These are phyloP conservation scores for Neocucurbitaria cava DNA, from an alignment of 2,329 filamentous ascomycete genomes.

Conservation along the genomic window DNA sequence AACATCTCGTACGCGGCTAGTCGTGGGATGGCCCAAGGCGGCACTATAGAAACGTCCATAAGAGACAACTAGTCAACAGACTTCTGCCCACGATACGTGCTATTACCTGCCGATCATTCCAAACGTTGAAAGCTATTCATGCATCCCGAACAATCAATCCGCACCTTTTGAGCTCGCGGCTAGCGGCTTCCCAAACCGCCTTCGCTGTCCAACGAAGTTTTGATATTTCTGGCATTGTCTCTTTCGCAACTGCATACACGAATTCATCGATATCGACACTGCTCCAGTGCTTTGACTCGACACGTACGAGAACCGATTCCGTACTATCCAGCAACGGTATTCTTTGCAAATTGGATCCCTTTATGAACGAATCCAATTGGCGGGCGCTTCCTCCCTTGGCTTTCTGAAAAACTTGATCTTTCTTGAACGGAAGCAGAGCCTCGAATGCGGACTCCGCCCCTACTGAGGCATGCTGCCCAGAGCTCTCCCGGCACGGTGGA, in stretches of 20 bases:
- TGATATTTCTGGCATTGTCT: not conserved
- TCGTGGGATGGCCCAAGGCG: not conserved
- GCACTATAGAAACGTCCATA: not conserved
- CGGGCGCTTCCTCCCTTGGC: not conserved
- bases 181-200: not conserved
- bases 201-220: not conserved
- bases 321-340: slow-evolving; percentile 3
- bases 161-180: not conserved
- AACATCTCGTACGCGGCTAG: slow-evolving; percentile 16
- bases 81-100: not conserved
- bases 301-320: not conserved
- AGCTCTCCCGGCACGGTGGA: not conserved
- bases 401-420: slow-evolving; percentile 10
- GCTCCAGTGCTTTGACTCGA: slow-evolving; percentile 4
- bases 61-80: no score
- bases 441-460: slow-evolving; percentile 13
- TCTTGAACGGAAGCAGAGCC: slow-evolving; percentile 13
- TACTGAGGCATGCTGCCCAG: slow-evolving; percentile 7
- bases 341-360: not conserved
- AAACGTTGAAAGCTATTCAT: not conserved
- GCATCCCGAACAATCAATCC: not conserved
- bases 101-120: not conserved
- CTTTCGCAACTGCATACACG: not conserved
- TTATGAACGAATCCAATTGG: slow-evolving; percentile 4
- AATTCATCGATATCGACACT: not conserved